phyloP scores from a whole-genome alignment of 352 stramenopile species.

The Phytophthora aleatoria region DNA sequence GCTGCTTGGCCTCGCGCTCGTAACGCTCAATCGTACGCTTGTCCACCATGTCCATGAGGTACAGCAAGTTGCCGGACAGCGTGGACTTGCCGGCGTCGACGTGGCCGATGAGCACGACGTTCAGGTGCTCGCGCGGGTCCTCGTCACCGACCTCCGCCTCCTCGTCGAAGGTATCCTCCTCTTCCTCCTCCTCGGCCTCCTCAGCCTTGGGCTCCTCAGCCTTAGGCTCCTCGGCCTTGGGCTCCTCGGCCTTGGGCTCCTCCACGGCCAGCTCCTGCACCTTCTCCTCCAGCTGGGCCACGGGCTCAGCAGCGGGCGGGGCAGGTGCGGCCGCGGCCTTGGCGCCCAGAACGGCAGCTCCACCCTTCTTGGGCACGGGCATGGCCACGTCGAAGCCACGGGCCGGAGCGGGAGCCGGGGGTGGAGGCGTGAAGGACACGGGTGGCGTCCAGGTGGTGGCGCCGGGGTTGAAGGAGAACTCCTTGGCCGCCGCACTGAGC shows the following conservation, averaged over 20 bases:
- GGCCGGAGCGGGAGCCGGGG: slow-evolving; percentile 43
- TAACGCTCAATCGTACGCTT: slow-evolving; percentile 99
- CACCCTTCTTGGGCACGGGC: slow-evolving; percentile 76
- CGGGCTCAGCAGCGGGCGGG: slow-evolving; percentile 25
- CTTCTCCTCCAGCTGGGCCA: slow-evolving; percentile 38
- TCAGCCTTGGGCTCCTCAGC: slow-evolving; percentile 36
- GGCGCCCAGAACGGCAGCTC: slow-evolving; percentile 41
- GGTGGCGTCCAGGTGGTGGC: slow-evolving; percentile 69
- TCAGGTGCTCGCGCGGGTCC: slow-evolving; percentile 97
- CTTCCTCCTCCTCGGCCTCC: slow-evolving; percentile 42
- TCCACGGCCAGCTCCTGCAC: slow-evolving; percentile 33
- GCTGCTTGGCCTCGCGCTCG: slow-evolving; percentile 97
- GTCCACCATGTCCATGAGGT: slow-evolving; percentile 98
- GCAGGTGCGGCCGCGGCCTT: slow-evolving; percentile 27
- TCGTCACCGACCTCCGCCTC: slow-evolving; percentile 86
- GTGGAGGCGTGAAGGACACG: slow-evolving; percentile 43
- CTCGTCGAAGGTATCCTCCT: slow-evolving; percentile 64
- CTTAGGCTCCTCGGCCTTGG: slow-evolving; percentile 19
- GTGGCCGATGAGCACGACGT: slow-evolving; percentile 99
- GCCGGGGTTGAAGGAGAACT: slow-evolving; percentile 82
- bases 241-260: slow-evolving; percentile 30
- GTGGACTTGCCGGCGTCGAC: slow-evolving; percentile 99
- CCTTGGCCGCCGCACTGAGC: slow-evolving; percentile 65
- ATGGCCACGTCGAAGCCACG: slow-evolving; percentile 69
- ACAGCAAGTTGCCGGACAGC: slow-evolving; percentile 98